Evolutionary conservation across 441 rosid genomes (phyloP), one percentile per base, ranked within the genome.

Genomic region (Rhodomyrtus psidioides): DNA sequence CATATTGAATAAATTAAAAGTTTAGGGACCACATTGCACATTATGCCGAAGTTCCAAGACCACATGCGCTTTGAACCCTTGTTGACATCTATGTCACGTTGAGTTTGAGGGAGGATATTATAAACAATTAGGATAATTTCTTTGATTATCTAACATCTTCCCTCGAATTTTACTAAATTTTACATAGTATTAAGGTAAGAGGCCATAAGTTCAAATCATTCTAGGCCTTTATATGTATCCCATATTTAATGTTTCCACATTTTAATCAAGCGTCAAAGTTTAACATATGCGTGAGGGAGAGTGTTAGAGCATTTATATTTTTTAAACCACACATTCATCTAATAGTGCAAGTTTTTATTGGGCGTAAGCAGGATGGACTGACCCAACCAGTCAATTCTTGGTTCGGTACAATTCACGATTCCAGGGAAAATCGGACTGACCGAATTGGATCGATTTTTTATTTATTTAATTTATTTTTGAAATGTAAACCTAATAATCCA

Each of bases 361-460:
- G 53, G 53, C 14, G 14, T 49, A 13, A 49, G 14, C 14, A 10
- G 10, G 4, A 49, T 12, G 7, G 53, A 49, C 4, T 3, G 14
- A 10, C 53, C 4, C 2, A 49, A 49, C 4, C 1, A 1, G 4
- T 12, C 51, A 0, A 46, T 46, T 46, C 51, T 3, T 2, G 2
- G 9, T 49, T 49, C 3, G 4, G 12, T 49, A 5, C 15, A 12
- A 0, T 51, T 51, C 53, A 0, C 14, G 13, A 12, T 51, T 51
- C 15, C 15, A 51, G 2, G 53, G 15, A 4, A 1, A 12, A 12
- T 1, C 1, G 5, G 15, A 12, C 53, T 49, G 14, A 4, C 4
- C 53, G 12, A 2, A 8, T 1, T 12, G 15, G 53, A 51, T 12
- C 5, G 0, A 51, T 51, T 51, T 51, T 51, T 51, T 51, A 51